Evolutionary conservation across 2,329 filamentous ascomycete species (phyloP).

Genomic region (Ophioceras dolichostomum): DNA sequence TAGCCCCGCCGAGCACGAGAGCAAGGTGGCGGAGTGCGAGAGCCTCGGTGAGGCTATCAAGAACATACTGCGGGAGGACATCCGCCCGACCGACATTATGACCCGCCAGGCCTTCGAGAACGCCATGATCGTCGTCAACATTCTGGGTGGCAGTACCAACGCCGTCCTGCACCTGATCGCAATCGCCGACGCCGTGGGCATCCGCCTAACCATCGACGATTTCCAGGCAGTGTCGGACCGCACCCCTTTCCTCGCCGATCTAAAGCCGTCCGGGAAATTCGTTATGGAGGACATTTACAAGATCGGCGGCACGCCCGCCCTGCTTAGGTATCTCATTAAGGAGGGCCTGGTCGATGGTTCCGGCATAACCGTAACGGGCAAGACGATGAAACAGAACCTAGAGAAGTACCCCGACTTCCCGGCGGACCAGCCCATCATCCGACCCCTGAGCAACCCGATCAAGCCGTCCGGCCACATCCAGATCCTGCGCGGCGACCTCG

Average conservation of each 20-base stretch:
- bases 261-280: slow-evolving; percentile 79
- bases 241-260: slow-evolving; percentile 67
- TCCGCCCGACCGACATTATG: slow-evolving; percentile 65
- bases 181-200: slow-evolving; percentile 68
- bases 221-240: slow-evolving; percentile 74
- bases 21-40: slow-evolving; percentile 63
- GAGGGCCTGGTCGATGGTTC: slow-evolving; percentile 71
- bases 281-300: slow-evolving; percentile 78
- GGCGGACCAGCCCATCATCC: slow-evolving; percentile 69
- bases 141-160: slow-evolving; percentile 77
- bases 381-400: slow-evolving; percentile 80
- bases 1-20: slow-evolving; percentile 61
- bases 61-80: slow-evolving; percentile 63
- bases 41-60: slow-evolving; percentile 62
- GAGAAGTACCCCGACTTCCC: slow-evolving; percentile 62
- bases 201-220: slow-evolving; percentile 75
- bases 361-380: slow-evolving; percentile 77
- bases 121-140: slow-evolving; percentile 72
- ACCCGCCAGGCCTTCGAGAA: slow-evolving; percentile 74
- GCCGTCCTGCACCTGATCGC: slow-evolving; percentile 77
- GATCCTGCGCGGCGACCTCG: slow-evolving; percentile 75
- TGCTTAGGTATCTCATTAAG: slow-evolving; percentile 78
- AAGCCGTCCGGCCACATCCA: slow-evolving; percentile 81
- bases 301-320: slow-evolving; percentile 74
- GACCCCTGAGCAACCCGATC: slow-evolving; percentile 69